Evolutionary conservation across 805 yeast species (phyloP).

Genomic region (Kodamaea laetipori): DNA sequence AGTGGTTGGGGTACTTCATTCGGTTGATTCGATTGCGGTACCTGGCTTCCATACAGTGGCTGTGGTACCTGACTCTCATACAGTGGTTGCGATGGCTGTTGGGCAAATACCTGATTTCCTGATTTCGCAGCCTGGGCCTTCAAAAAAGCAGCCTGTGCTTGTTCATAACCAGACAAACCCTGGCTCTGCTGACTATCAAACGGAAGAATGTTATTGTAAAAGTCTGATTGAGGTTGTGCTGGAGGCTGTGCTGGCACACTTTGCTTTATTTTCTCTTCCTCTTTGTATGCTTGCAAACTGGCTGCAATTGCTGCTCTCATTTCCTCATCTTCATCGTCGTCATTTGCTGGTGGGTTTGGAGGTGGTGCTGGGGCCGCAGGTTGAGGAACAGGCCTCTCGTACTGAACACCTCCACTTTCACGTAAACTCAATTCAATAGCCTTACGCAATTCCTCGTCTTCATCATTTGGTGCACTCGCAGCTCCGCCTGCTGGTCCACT

Average conservation of each 20-base stretch:
- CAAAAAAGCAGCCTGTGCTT: constrained; percentile 3
- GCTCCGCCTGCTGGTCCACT: too few relatives aligned
- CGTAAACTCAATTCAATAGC: constrained; percentile 80
- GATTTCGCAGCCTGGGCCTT: neutral
- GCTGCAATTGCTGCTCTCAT: constrained; percentile 94
- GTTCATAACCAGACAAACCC: constrained; percentile 7
- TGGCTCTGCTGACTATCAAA: neutral
- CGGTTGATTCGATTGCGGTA: too few relatives aligned
- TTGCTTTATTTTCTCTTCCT: constrained; percentile 23
- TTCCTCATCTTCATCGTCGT: constrained; percentile 77
- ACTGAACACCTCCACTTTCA: constrained; percentile 44
- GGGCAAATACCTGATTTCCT: neutral
- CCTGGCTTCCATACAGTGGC: too few relatives aligned
- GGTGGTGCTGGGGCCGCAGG: constrained; percentile 29
- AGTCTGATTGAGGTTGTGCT: constrained; percentile 19
- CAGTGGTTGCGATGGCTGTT: neutral
- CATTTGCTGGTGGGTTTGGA: constrained; percentile 16
- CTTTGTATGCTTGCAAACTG: constrained; percentile 72
- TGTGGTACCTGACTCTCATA: neutral
- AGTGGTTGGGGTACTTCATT: too few relatives aligned
- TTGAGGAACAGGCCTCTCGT: constrained; percentile 14
- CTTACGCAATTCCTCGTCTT: constrained; percentile 71
- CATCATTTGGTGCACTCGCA: constrained; percentile 40
- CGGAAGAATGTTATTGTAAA: constrained; percentile 33
- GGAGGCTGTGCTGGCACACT: constrained; percentile 12